Percentiles rank a stretch among this genome's conserved stretches.
phyloP scores from a whole-genome alignment of 1,284 basidiomycete genomes.

The Irpex lacteus region DNA sequence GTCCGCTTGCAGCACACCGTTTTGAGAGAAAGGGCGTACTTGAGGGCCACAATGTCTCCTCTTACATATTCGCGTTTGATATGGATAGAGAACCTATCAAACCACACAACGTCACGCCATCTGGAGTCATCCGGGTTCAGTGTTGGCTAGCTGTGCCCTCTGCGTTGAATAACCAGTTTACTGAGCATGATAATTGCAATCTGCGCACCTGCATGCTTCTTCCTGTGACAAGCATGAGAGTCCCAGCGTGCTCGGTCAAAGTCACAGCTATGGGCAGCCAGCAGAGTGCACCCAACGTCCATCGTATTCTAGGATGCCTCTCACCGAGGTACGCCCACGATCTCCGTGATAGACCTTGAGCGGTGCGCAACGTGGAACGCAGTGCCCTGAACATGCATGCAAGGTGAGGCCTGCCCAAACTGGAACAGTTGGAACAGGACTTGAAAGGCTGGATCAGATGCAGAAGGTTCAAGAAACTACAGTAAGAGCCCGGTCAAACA shows the following conservation, averaged over 20 bases:
- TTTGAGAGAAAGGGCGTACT: constrained; percentile 33
- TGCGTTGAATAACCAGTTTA: constrained; percentile 13
- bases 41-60: constrained; percentile 66
- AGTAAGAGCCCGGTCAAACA: neutral
- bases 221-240: constrained; percentile 55
- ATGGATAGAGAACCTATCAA: constrained; percentile 48
- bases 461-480: neutral
- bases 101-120: constrained; percentile 61
- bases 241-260: constrained; percentile 49
- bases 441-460: neutral
- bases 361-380: neutral
- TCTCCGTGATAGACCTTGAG: constrained; percentile 8
- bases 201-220: constrained; percentile 73
- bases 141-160: constrained; percentile 57
- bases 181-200: neutral
- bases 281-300: constrained; percentile 36
- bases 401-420: neutral
- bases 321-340: constrained; percentile 17
- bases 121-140: constrained; percentile 68
- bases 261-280: constrained; percentile 58
- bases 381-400: neutral
- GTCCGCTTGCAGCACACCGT: neutral
- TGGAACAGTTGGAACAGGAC: neutral
- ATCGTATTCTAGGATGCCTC: constrained; percentile 17
- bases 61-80: constrained; percentile 37